phyloP scores from a whole-genome alignment of 108 stramenopile species.

The Seminavis robusta region DNA sequence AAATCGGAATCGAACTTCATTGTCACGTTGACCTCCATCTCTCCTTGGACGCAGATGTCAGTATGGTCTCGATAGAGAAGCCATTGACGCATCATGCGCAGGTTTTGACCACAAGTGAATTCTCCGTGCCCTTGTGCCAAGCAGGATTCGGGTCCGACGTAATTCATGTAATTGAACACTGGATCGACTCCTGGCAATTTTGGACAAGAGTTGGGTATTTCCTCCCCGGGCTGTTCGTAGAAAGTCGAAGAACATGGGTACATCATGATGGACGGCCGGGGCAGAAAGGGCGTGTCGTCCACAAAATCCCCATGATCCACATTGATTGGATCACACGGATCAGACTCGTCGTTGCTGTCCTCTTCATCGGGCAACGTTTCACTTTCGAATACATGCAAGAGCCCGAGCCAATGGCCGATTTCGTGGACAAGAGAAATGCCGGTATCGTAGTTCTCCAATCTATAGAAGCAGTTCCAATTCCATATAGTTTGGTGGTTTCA shows the following conservation, averaged over 20 bases:
- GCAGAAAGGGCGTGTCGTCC: constrained; percentile 18
- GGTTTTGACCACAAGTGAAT: constrained; percentile 6
- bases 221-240: not conserved
- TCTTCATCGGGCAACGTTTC: no score
- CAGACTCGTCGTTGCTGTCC: no score
- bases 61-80: constrained; percentile 1
- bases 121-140: not conserved
- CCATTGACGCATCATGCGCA: constrained; percentile 13
- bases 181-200: constrained; percentile 14
- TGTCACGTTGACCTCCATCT: not conserved
- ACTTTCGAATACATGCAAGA: constrained; percentile 24
- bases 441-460: constrained; percentile 17
- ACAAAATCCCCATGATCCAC: constrained; percentile 21
- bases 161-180: constrained; percentile 19
- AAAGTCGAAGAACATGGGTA: not conserved
- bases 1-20: not conserved
- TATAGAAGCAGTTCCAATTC: no score
- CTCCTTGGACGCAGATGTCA: not conserved
- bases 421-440: constrained; percentile 39
- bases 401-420: constrained; percentile 43
- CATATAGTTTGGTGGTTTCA: no score
- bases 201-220: constrained; percentile 12
- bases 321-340: no score
- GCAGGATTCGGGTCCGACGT: not conserved
- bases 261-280: not conserved